Base-by-base conservation (phyloP, 768 basidiomycete species). In the Tremella fuciformis region DNA sequence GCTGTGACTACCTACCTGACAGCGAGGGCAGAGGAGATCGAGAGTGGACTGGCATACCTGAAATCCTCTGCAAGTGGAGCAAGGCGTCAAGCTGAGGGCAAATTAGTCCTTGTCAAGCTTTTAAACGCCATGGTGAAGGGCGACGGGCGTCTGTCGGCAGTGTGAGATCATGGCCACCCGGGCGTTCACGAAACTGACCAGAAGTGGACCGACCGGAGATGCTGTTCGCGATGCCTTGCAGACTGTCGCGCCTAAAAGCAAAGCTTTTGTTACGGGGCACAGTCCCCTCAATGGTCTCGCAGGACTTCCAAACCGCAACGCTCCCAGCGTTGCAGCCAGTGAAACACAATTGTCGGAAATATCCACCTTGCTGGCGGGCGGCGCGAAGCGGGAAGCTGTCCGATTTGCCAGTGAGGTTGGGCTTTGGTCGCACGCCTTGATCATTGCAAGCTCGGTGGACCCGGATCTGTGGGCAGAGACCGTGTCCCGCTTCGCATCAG, bases 361-460 rank as follows among this genome's bases (percentile, higher is more conserved):
- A 3, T 71, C 71, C 3, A 53, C 84, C 25, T 83, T 89, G 51
- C 82, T 99, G 15, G 77, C 92, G 9, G 83, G 84, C 57, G 96
- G 94, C 15, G 86, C 96, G 67, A 86, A 90, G 37, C 84, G 84
- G 19, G 84, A 86, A 62, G 96, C 96, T 1, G 91, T 88, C 72
- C 85, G 85, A 58, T 92, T 85, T 73, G 94, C 96, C 2, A 80
- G 90, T 42, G 88, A 93, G 58, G 84, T 91, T 76, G 87, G 84
- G 69, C 77, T 98, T 41, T 99, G 94, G 93, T 86, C 90, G 0
- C 96, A 99, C 76, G 94, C 96, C 1, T 85, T 98, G 84, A 77
- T 98, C 55, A 91, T 99, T 63, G 85, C 94, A 9, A 93, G 89
- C 69, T 87, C 88, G 55, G 83, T 96, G 52, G 94, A 94, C 75